These are phyloP conservation scores for Aspergillus bombycis DNA, from an alignment of 2,329 filamentous ascomycete genomes.

Conservation along the genomic window DNA sequence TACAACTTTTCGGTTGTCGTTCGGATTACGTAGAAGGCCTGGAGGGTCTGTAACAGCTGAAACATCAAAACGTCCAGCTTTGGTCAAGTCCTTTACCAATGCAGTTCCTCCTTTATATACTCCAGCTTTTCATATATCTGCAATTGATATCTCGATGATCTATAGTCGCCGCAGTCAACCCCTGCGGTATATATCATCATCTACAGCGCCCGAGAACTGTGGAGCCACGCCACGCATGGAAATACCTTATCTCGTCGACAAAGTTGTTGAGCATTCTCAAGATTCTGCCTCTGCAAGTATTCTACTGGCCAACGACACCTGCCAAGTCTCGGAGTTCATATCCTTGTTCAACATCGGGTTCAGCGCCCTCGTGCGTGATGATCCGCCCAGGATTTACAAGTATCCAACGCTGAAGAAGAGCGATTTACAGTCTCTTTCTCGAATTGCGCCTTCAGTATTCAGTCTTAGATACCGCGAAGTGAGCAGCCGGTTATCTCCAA, in stretches of 20 bases:
- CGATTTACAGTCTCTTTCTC: slow-evolving; percentile 22
- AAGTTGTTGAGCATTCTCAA: not conserved
- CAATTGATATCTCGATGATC: slow-evolving; percentile 26
- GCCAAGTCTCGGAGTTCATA: slow-evolving; percentile 10
- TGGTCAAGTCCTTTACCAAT: slow-evolving; percentile 19
- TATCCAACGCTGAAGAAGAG: slow-evolving; percentile 7
- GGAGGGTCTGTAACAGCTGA: not conserved
- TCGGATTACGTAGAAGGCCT: slow-evolving; percentile 25
- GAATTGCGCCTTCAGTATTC: slow-evolving; percentile 35
- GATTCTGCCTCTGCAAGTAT: not conserved
- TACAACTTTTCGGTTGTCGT: slow-evolving; percentile 19
- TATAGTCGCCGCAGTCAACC: slow-evolving; percentile 9
- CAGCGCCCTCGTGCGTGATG: slow-evolving; percentile 10
- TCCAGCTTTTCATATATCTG: slow-evolving; percentile 20
- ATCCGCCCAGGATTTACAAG: not conserved
- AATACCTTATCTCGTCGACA: not conserved
- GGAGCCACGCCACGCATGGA: not conserved
- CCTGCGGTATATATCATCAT: not conserved
- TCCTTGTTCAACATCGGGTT: slow-evolving; percentile 33
- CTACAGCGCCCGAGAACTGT: too few species aligned
- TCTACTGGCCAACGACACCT: not conserved
- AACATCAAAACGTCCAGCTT: slow-evolving; percentile 19
- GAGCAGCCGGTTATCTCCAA: slow-evolving; percentile 3
- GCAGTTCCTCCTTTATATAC: slow-evolving; percentile 22
- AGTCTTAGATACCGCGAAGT: slow-evolving; percentile 35